Conservation (phyloP, 2,329 filamentous ascomycete genomes). For the Claviceps arundinis region DNA sequence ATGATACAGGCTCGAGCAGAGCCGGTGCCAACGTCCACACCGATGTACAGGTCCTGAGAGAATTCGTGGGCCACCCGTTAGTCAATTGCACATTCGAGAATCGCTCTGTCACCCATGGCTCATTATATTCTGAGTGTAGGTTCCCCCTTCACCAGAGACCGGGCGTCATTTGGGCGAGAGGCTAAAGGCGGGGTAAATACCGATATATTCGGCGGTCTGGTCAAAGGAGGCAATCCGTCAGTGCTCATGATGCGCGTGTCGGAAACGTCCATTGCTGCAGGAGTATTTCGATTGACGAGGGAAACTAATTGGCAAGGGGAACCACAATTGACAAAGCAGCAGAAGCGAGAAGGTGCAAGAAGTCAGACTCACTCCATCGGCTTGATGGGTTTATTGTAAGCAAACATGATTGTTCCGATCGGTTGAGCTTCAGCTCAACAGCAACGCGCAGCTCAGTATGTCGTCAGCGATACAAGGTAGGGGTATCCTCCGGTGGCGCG, state of each 20-base stretch:
- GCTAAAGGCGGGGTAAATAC: slow-evolving; percentile 10
- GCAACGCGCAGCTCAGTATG: neutral
- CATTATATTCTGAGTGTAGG: neutral
- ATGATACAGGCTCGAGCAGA: slow-evolving; percentile 94
- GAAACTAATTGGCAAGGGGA: neutral
- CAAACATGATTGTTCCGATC: slow-evolving; percentile 16
- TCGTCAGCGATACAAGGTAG: neutral
- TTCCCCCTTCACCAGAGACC: neutral
- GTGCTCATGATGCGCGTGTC: slow-evolving; percentile 8
- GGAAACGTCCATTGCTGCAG: slow-evolving; percentile 3
- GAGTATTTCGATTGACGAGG: neutral
- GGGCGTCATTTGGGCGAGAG: neutral
- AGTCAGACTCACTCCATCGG: slow-evolving; percentile 22
- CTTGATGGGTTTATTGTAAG: slow-evolving; percentile 24
- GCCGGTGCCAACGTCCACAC: slow-evolving; percentile 92
- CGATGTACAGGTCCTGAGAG: slow-evolving; percentile 52
- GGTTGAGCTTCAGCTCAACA: slow-evolving; percentile 3
- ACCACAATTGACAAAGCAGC: neutral
- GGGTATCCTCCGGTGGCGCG: slow-evolving; percentile 1
- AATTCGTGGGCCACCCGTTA: neutral
- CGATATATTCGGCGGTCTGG: slow-evolving; percentile 21
- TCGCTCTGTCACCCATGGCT: neutral
- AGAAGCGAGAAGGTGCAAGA: neutral
- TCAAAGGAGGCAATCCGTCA: slow-evolving; percentile 13
- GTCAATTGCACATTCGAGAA: neutral